phyloP scores from a whole-genome alignment of 2,329 filamentous ascomycete genomes.

The Verticillium albo-atrum region DNA sequence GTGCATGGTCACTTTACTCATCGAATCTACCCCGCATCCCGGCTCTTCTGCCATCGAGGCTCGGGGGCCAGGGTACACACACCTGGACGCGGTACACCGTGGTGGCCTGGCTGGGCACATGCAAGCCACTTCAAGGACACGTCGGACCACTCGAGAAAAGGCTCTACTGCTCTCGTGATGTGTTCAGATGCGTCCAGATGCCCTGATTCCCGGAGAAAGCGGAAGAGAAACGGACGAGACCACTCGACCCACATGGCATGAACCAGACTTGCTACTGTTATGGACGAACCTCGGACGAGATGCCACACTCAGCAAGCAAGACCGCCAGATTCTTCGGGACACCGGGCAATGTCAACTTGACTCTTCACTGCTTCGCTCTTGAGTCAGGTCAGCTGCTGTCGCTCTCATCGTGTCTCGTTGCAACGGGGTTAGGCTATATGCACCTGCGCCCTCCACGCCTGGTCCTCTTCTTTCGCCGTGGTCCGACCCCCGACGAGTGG shows the following conservation, averaged over 20 bases:
- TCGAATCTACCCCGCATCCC: conserved; percentile 1
- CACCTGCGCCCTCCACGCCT: neutral
- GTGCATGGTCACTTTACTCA: neutral
- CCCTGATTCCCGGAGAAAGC: neutral
- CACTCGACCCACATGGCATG: neutral
- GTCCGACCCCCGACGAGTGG: neutral
- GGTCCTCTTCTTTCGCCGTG: neutral
- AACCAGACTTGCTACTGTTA: neutral
- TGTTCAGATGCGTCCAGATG: neutral
- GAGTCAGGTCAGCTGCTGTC: neutral
- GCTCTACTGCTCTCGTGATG: neutral
- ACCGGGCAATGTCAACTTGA: neutral
- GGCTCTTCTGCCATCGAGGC: neutral
- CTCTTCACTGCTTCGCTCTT: neutral
- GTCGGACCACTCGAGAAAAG: neutral
- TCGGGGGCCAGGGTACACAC: neutral
- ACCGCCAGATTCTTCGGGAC: neutral
- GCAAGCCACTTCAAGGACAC: conserved; percentile 1
- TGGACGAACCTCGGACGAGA: neutral
- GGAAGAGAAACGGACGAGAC: neutral
- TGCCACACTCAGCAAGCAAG: neutral
- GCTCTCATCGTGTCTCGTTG: neutral
- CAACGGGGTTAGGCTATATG: neutral
- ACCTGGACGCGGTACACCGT: neutral
- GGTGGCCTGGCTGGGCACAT: neutral